Percentiles rank a stretch among this genome's conserved stretches.
Conservation (phyloP, 306 rosid species). For the Alnus glutinosa region DNA sequence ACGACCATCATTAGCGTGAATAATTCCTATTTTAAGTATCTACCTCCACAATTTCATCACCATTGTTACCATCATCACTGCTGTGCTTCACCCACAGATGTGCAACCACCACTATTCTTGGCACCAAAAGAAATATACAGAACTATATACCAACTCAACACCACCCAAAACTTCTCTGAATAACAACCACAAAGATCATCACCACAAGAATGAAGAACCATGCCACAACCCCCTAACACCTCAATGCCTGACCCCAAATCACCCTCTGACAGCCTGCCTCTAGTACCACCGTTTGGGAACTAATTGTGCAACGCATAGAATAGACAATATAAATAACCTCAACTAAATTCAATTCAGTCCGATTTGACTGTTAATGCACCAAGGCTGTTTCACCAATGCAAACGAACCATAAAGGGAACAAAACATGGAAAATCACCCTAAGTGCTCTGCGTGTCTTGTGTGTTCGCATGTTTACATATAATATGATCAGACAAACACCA, state of each 20-base stretch:
- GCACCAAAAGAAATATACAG: background rate
- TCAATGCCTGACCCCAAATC: background rate
- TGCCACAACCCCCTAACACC: background rate
- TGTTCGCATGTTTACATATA: background rate
- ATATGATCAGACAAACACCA: too few species aligned
- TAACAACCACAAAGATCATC: background rate
- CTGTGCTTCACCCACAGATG: background rate
- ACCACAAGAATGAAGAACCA: background rate
- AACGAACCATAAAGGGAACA: background rate
- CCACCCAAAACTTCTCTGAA: background rate
- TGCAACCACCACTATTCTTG: background rate
- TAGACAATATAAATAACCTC: too few species aligned
- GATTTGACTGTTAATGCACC: background rate
- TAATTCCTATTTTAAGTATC: background rate
- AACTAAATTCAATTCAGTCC: background rate
- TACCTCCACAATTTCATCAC: background rate
- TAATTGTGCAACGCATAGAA: background rate
- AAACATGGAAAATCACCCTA: background rate
- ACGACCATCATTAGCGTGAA: background rate
- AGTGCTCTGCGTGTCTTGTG: background rate
- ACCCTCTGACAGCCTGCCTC: background rate
- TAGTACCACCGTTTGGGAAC: background rate
- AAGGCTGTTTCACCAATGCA: background rate
- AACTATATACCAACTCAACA: background rate
- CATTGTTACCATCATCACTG: background rate